phyloP scores from a whole-genome alignment of 257 asterid species.

The Ocimum tenuiflorum region DNA sequence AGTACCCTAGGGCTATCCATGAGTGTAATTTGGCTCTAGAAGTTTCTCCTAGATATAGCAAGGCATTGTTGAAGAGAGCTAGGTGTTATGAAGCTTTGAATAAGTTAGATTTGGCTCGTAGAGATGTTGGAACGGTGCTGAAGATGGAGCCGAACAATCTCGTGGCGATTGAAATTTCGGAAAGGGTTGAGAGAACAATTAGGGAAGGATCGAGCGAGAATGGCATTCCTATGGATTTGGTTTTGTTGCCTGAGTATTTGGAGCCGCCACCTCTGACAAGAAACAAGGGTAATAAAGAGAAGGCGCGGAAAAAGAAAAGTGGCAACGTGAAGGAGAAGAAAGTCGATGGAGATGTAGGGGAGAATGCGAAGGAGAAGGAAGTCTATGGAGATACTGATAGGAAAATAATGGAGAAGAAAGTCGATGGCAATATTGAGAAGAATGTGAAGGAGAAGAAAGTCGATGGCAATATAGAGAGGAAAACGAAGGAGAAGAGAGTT shows the following conservation, averaged over 20 bases:
- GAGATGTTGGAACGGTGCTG: conserved; percentile 59
- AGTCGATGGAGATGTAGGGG: conserved; percentile 1
- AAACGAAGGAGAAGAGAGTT: conserved; percentile 27
- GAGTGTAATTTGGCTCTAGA: conserved; percentile 88
- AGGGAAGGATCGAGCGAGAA: conserved; percentile 30
- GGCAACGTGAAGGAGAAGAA: conserved; percentile 28
- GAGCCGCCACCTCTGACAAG: conserved; percentile 36
- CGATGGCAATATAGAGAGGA: neutral
- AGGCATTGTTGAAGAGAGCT: conserved; percentile 82
- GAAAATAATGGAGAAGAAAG: conserved; percentile 27
- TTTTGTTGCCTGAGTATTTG: conserved; percentile 42
- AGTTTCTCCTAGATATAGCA: conserved; percentile 72
- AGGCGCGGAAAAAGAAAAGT: conserved; percentile 39
- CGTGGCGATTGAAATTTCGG: conserved; percentile 65
- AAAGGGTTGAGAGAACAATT: conserved; percentile 48
- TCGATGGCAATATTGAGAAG: neutral
- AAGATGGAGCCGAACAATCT: conserved; percentile 66
- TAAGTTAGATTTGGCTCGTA: conserved; percentile 58
- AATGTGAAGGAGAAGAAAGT: conserved; percentile 28
- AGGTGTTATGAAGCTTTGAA: conserved; percentile 83
- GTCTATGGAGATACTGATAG: conserved; percentile 4
- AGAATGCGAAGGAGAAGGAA: conserved; percentile 26
- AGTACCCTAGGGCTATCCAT: conserved; percentile 72
- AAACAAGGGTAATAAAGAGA: conserved; percentile 32
- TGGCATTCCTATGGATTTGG: conserved; percentile 31